Evolutionary conservation across 441 rosid genomes (phyloP).

Genomic region (Erodium trifolium): DNA sequence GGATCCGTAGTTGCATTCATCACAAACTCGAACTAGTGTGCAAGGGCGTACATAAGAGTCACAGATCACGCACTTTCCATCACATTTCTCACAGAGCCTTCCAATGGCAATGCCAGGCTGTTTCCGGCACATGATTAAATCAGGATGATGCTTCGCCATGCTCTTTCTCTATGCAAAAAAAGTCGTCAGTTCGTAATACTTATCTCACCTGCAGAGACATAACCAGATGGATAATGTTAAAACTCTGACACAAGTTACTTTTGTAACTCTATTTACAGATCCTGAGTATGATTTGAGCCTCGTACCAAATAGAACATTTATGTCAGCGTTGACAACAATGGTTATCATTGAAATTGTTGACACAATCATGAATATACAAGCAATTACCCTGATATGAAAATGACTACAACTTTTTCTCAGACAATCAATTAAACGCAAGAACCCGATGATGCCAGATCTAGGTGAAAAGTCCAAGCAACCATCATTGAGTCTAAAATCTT

Average conservation of each 20-base stretch:
- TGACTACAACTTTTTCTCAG: not conserved
- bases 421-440: not conserved
- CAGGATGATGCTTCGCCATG: constrained; percentile 96
- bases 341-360: not conserved
- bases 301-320: not conserved
- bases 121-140: constrained; percentile 85
- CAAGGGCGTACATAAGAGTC: constrained; percentile 84
- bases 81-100: constrained; percentile 73
- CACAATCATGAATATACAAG: not conserved
- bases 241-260: not conserved
- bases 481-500: not conserved
- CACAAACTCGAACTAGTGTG: constrained; percentile 85
- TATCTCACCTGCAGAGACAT: constrained; percentile 7
- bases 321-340: not conserved
- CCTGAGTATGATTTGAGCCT: not conserved
- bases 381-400: not conserved
- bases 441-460: not conserved
- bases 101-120: constrained; percentile 93
- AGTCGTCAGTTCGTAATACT: constrained; percentile 2
- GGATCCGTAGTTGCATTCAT: constrained; percentile 86
- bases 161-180: constrained; percentile 8
- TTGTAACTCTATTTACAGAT: not conserved
- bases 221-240: constrained; percentile 13
- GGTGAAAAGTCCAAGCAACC: not conserved
- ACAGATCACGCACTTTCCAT: constrained; percentile 77